These are phyloP conservation scores for Daucus carota DNA, from an alignment of 129 eudicot species.

Conservation along the genomic window DNA sequence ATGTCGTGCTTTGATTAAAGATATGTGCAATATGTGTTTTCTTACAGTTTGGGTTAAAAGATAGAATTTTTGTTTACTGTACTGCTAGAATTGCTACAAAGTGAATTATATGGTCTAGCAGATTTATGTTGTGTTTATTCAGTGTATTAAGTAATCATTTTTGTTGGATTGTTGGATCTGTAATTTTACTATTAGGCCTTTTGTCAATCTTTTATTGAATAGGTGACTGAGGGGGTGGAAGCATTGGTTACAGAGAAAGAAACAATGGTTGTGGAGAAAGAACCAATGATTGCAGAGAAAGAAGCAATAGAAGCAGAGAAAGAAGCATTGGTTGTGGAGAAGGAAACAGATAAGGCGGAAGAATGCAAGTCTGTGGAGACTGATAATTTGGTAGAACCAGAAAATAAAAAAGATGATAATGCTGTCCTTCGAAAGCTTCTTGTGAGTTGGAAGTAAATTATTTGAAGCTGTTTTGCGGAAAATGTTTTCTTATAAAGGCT, in stretches of 20 bases:
- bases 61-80: not conserved
- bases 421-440: slow-evolving; percentile 83
- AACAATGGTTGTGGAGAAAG: slow-evolving; percentile 3
- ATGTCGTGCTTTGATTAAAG: not conserved
- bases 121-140: not conserved
- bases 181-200: not conserved
- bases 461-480: slow-evolving; percentile 24
- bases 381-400: slow-evolving; percentile 24
- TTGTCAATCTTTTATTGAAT: not conserved
- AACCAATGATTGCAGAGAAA: not conserved
- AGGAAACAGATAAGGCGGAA: slow-evolving; percentile 27
- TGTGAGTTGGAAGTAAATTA: slow-evolving; percentile 60
- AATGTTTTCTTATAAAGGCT: slow-evolving; percentile 22
- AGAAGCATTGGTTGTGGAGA: slow-evolving; percentile 20
- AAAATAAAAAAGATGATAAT: slow-evolving; percentile 53
- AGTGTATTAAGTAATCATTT: not conserved
- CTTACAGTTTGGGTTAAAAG: not conserved
- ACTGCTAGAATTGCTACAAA: not conserved
- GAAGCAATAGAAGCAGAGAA: not conserved
- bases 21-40: not conserved
- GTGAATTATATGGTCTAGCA: not conserved
- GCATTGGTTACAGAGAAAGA: slow-evolving; percentile 6
- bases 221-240: not conserved
- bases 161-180: not conserved
- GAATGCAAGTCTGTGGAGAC: slow-evolving; percentile 25